phyloP scores from a whole-genome alignment of 2,329 filamentous ascomycete species.

The Penicillium decumbens region DNA sequence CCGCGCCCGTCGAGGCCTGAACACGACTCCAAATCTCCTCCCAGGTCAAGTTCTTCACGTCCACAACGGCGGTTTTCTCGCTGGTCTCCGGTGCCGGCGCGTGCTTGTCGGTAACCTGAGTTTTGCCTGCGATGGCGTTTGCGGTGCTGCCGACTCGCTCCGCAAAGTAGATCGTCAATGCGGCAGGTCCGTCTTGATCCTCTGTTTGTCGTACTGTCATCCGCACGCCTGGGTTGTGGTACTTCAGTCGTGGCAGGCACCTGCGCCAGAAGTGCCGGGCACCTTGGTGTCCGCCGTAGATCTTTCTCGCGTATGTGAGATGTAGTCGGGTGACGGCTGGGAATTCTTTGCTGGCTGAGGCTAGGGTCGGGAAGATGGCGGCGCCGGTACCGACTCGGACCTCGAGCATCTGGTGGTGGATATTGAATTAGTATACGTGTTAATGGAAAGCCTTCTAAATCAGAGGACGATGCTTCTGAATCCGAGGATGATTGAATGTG shows the following conservation, averaged over 20 bases:
- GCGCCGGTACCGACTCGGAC: slow-evolving; percentile 80
- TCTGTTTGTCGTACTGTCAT: slow-evolving; percentile 73
- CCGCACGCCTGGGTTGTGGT: slow-evolving; percentile 78
- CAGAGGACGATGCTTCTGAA: neutral
- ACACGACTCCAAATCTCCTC: slow-evolving; percentile 44
- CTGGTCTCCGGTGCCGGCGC: slow-evolving; percentile 30
- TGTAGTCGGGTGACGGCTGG: slow-evolving; percentile 41
- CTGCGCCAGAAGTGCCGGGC: slow-evolving; percentile 82
- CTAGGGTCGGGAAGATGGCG: slow-evolving; percentile 61
- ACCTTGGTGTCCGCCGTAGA: slow-evolving; percentile 38
- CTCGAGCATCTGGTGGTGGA: slow-evolving; percentile 57
- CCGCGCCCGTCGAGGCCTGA: slow-evolving; percentile 39
- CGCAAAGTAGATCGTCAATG: slow-evolving; percentile 43
- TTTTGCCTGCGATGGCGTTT: slow-evolving; percentile 19
- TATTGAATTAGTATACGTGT: neutral
- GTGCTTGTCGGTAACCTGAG: slow-evolving; percentile 29
- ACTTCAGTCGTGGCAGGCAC: slow-evolving; percentile 83
- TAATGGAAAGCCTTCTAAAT: neutral
- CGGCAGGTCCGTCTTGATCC: slow-evolving; percentile 45
- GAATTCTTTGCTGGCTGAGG: slow-evolving; percentile 31
- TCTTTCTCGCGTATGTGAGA: slow-evolving; percentile 43
- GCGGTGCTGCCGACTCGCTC: slow-evolving; percentile 29
- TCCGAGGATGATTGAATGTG: neutral
- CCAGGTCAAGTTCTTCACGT: slow-evolving; percentile 38
- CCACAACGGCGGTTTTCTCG: slow-evolving; percentile 35